Evolutionary conservation across 2,329 filamentous ascomycete genomes (phyloP).

Genomic region (Fusarium citri): DNA sequence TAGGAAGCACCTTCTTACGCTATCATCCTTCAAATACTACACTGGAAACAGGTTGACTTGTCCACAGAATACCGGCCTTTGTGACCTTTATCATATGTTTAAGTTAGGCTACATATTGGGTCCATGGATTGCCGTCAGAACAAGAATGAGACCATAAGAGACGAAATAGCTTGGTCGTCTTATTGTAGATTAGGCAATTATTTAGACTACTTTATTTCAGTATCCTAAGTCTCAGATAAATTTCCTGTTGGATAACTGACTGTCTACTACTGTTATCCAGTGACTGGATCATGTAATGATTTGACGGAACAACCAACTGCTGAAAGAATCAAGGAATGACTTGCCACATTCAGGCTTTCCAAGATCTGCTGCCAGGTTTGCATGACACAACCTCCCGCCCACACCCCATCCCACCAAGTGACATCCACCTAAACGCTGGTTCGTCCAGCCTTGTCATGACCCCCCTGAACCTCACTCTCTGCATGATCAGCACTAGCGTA

Average conservation of each 20-base stretch:
- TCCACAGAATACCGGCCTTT: neutral
- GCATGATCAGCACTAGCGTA: slow-evolving; percentile 37
- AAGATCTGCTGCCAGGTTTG: slow-evolving; percentile 12
- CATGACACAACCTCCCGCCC: neutral
- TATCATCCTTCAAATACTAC: neutral
- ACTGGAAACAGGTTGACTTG: neutral
- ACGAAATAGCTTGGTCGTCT: too few species aligned
- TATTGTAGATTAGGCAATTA: too few species aligned
- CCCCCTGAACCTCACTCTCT: slow-evolving; percentile 25
- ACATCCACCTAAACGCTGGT: slow-evolving; percentile 30
- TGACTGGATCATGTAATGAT: neutral
- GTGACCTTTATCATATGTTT: too few species aligned
- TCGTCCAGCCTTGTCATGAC: slow-evolving; percentile 33
- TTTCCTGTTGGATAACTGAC: too few species aligned
- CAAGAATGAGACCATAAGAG: too few species aligned
- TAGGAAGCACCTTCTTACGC: neutral
- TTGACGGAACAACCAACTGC: neutral
- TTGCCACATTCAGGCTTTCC: neutral
- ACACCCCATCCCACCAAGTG: neutral
- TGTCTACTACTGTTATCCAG: neutral
- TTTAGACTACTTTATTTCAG: too few species aligned
- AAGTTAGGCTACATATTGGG: too few species aligned
- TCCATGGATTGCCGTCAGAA: too few species aligned
- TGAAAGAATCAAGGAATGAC: slow-evolving; percentile 4
- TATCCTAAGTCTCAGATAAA: too few species aligned